These are phyloP conservation scores for Camellia granthamiana DNA, from an alignment of 148 eudicot genomes.

Conservation along the genomic window DNA sequence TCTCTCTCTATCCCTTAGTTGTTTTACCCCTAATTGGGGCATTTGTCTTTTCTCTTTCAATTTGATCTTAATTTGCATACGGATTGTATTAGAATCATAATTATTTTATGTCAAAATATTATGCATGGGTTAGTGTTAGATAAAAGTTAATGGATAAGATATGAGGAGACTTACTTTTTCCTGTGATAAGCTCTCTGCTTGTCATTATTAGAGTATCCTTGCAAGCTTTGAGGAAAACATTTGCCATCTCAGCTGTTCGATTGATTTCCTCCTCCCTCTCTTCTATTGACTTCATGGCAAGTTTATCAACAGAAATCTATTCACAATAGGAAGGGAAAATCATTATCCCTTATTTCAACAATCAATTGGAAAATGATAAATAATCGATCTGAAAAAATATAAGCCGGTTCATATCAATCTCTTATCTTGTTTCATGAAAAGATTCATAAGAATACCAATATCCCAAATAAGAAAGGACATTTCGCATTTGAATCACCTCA, in stretches of 20 bases:
- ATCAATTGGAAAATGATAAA: neutral
- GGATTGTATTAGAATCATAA: neutral
- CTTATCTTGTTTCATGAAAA: neutral
- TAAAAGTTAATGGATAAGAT: neutral
- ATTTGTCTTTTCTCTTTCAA: too few relatives aligned
- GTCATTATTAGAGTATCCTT: conserved; percentile 90
- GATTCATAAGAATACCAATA: conserved; percentile 2
- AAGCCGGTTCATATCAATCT: neutral
- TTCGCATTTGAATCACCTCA: conserved; percentile 53
- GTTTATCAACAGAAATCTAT: conserved; percentile 83
- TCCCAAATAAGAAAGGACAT: neutral
- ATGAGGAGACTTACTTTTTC: conserved; percentile 62
- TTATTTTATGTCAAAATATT: neutral
- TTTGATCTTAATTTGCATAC: too few relatives aligned
- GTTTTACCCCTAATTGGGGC: too few relatives aligned
- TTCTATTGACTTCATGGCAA: conserved; percentile 79
- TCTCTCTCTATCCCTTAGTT: too few relatives aligned
- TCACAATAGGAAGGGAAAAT: conserved; percentile 17
- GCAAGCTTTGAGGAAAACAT: conserved; percentile 52
- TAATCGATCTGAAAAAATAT: neutral
- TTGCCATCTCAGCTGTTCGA: conserved; percentile 69
- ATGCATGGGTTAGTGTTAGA: neutral
- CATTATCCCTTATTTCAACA: conserved; percentile 1
- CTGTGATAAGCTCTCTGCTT: conserved; percentile 79
- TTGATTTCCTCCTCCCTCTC: conserved; percentile 84